Evolutionary conservation across 2,329 filamentous ascomycete genomes (phyloP).

Genomic region (Arthrinium puccinioides): DNA sequence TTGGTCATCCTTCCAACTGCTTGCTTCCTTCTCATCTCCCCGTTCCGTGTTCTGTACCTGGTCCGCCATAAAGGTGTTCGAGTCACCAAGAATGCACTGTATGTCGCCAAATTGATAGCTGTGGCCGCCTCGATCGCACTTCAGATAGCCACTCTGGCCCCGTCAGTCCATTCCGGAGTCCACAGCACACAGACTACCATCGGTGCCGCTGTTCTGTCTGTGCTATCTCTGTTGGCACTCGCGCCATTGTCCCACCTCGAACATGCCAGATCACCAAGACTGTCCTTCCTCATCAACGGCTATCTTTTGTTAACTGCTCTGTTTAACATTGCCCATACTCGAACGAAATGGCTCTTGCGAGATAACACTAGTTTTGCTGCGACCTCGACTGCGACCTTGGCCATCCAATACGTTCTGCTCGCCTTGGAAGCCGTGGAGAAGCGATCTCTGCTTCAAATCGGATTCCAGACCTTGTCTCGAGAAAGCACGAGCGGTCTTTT

Average conservation of each 20-base stretch:
- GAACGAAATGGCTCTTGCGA: conserved; percentile 33
- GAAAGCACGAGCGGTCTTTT: not conserved
- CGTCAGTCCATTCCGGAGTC: not conserved
- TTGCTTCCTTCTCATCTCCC: not conserved
- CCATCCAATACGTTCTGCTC: not conserved
- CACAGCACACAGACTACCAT: not conserved
- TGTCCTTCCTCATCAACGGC: conserved; percentile 33
- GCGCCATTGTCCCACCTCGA: conserved; percentile 11
- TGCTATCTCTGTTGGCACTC: not conserved
- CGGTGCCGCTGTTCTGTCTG: not conserved
- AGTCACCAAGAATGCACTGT: not conserved
- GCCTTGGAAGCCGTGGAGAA: not conserved
- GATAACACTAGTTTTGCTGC: not conserved
- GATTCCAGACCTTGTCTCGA: not conserved
- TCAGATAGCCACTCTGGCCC: not conserved
- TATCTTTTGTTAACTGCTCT: conserved; percentile 35
- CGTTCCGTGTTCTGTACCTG: not conserved
- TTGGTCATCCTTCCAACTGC: not conserved
- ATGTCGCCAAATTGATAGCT: not conserved
- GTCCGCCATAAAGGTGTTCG: not conserved
- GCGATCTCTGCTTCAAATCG: not conserved
- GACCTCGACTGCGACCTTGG: not conserved
- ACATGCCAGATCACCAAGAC: conserved; percentile 20
- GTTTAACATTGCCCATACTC: conserved; percentile 33
- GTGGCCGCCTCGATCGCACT: not conserved